A percentile compares a stretch with the other conserved stretches of the same genome.
Conservation (phyloP, 495 filamentous ascomycete species). For the Podospora bellae-mahoneyi region DNA sequence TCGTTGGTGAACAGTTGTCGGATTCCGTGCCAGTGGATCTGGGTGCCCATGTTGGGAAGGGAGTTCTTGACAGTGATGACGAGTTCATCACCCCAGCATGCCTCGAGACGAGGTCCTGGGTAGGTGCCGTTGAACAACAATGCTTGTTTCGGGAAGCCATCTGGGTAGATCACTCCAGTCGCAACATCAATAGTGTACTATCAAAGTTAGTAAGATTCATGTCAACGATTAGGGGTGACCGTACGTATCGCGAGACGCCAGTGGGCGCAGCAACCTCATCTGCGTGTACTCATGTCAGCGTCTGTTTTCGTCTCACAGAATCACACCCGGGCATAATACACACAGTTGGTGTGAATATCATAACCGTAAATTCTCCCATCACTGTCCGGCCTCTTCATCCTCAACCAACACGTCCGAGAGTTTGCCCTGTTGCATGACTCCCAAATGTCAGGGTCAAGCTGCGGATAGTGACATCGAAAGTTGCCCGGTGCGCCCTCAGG, state of each 20-base stretch:
- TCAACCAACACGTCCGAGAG: conserved; percentile 13
- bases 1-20: conserved; percentile 28
- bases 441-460: conserved; percentile 6
- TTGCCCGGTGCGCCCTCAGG: conserved; percentile 13
- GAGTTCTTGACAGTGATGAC: conserved; percentile 54
- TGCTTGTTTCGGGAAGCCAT: conserved; percentile 41
- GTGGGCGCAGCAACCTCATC: conserved; percentile 9
- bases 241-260: conserved; percentile 9
- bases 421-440: conserved; percentile 11
- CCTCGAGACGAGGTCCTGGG: conserved; percentile 28
- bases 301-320: neutral
- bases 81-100: conserved; percentile 59
- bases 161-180: conserved; percentile 39
- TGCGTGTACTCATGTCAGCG: neutral
- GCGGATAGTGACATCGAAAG: conserved; percentile 17
- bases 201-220: conserved; percentile 18
- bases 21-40: conserved; percentile 57
- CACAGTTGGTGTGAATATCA: conserved; percentile 12
- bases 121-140: conserved; percentile 43
- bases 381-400: neutral
- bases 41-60: conserved; percentile 40
- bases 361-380: neutral
- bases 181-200: conserved; percentile 38
- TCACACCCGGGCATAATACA: neutral
- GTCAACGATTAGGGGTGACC: conserved; percentile 23